These are phyloP conservation scores for Trichoderma simmonsii DNA, from an alignment of 2,329 filamentous ascomycete genomes.

Conservation along the genomic window DNA sequence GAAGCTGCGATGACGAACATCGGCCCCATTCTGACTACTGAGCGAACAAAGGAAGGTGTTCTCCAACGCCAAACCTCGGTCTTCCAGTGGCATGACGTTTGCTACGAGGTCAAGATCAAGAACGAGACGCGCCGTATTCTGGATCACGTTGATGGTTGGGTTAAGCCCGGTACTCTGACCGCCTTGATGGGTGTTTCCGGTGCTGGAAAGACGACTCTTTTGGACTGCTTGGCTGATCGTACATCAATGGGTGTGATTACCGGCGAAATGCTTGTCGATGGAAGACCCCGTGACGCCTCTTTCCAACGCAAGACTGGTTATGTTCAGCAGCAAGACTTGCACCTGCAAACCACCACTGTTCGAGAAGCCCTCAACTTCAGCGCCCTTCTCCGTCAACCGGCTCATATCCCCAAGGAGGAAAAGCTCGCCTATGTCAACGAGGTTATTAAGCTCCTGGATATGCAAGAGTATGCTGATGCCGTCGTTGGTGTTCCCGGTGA, in stretches of 20 bases:
- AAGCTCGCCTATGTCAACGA: constrained; percentile 87
- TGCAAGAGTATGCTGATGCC: constrained; percentile 86
- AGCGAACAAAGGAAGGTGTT: constrained; percentile 39
- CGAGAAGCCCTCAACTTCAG: constrained; percentile 85
- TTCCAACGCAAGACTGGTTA: constrained; percentile 94
- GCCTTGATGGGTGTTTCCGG: constrained; percentile 89
- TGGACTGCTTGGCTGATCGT: constrained; percentile 82
- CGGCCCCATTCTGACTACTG: constrained; percentile 48
- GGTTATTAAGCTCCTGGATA: constrained; percentile 85
- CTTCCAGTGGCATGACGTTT: constrained; percentile 84
- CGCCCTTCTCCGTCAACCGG: constrained; percentile 79
- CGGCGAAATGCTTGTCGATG: constrained; percentile 72
- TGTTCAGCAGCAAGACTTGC: constrained; percentile 89
- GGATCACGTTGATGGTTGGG: constrained; percentile 86
- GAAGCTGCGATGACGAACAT: constrained; percentile 51
- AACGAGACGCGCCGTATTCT: constrained; percentile 70
- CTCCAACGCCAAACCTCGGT: constrained; percentile 63
- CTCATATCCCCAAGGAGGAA: constrained; percentile 66
- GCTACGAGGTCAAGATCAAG: constrained; percentile 77
- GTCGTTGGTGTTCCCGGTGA: constrained; percentile 88
- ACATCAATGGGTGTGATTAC: constrained; percentile 85
- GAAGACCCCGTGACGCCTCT: constrained; percentile 66
- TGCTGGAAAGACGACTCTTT: constrained; percentile 89
- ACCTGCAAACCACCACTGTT: constrained; percentile 79
- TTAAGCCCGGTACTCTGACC: constrained; percentile 86